Conservation (phyloP, 2,329 filamentous ascomycete species). For the Epichloe glyceriae region DNA sequence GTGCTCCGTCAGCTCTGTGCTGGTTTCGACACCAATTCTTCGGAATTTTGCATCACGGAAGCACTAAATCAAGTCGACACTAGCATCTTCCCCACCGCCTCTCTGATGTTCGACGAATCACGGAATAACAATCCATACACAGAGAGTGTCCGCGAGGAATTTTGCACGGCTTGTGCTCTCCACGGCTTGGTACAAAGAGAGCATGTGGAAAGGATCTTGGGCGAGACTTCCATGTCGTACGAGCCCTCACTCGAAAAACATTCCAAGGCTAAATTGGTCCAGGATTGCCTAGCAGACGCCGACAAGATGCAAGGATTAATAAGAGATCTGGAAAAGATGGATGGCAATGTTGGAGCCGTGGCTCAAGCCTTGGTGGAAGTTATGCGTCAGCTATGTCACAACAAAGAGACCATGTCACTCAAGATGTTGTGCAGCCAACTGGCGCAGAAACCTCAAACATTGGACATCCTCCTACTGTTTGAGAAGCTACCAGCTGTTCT, state of each 20-base stretch:
- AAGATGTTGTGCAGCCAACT: constrained; percentile 61
- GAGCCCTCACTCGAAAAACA: constrained; percentile 63
- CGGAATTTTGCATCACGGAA: constrained; percentile 57
- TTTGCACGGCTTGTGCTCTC: constrained; percentile 80
- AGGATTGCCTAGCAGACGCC: constrained; percentile 63
- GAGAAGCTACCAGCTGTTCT: constrained; percentile 57
- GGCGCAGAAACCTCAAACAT: constrained; percentile 55
- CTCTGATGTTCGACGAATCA: constrained; percentile 44
- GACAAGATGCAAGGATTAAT: constrained; percentile 66
- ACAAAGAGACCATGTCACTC: constrained; percentile 68
- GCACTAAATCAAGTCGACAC: constrained; percentile 72
- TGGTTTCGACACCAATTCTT: constrained; percentile 57
- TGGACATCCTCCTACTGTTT: constrained; percentile 68
- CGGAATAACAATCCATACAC: constrained; percentile 46
- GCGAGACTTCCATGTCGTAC: constrained; percentile 71
- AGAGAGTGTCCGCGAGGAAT: constrained; percentile 53
- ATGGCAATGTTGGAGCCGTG: constrained; percentile 81
- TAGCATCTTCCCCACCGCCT: constrained; percentile 53
- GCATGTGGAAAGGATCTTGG: constrained; percentile 67
- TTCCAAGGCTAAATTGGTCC: constrained; percentile 63
- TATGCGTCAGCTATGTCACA: constrained; percentile 54
- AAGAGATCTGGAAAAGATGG: constrained; percentile 74
- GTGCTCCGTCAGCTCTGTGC: constrained; percentile 36
- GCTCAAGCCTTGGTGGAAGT: constrained; percentile 66
- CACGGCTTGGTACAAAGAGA: constrained; percentile 71